These are phyloP conservation scores for Erodium trifolium DNA, from an alignment of 441 rosid species.

Conservation along the genomic window DNA sequence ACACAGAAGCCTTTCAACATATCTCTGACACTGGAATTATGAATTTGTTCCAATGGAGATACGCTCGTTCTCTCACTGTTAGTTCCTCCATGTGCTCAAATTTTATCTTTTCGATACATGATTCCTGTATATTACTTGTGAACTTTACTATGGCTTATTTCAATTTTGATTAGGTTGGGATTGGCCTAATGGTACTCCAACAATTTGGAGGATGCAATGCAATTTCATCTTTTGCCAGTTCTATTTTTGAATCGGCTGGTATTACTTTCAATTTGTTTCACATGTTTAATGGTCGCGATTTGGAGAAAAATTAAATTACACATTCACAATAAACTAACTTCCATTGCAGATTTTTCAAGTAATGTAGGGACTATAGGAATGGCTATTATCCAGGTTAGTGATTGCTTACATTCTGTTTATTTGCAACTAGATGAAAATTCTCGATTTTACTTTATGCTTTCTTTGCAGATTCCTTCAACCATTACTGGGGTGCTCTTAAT, in stretches of 20 bases:
- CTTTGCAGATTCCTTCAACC: conserved; percentile 35
- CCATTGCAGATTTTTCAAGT: conserved; percentile 20
- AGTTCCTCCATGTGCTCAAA: conserved; percentile 17
- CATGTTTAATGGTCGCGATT: not conserved
- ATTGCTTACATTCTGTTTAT: no score
- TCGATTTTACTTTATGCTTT: no score
- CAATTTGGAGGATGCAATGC: conserved; percentile 43
- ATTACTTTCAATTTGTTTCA: not conserved
- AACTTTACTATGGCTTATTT: not conserved
- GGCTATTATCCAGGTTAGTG: no score
- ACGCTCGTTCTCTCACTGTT: conserved; percentile 31
- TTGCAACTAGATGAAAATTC: no score
- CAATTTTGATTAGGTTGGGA: conserved; percentile 38
- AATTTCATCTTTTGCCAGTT: conserved; percentile 35
- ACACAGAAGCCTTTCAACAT: conserved; percentile 19
- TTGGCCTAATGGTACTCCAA: conserved; percentile 49
- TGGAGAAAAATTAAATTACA: not conserved
- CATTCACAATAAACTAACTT: conserved; percentile 8
- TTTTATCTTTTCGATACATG: not conserved
- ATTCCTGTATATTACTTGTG: not conserved
- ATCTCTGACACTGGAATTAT: conserved; percentile 28
- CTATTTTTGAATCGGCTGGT: conserved; percentile 45
- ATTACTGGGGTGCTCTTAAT: conserved; percentile 30
- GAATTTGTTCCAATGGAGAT: conserved; percentile 41
- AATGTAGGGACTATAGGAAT: no score